phyloP scores from a whole-genome alignment of 2,329 filamentous ascomycete species.

The Beauveria sp. region DNA sequence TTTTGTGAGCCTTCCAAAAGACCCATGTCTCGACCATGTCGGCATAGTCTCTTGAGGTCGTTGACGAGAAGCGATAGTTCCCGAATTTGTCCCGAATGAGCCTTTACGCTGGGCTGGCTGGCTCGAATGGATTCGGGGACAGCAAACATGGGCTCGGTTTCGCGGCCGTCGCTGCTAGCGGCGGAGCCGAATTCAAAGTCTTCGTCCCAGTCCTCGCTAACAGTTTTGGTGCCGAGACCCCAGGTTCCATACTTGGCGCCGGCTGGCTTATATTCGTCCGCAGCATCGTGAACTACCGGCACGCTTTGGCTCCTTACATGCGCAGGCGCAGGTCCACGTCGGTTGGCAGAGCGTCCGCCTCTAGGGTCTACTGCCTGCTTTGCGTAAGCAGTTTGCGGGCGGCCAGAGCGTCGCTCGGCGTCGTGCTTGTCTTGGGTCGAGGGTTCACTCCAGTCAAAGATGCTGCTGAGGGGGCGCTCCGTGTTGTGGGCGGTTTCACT shows the following conservation, averaged over 20 bases:
- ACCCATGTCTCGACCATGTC: slow-evolving; percentile 60
- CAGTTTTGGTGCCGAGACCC: slow-evolving; percentile 70
- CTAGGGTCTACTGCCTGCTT: slow-evolving; percentile 66
- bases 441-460: slow-evolving; percentile 75
- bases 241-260: slow-evolving; percentile 71
- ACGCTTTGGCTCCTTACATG: slow-evolving; percentile 79
- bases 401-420: slow-evolving; percentile 47
- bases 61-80: slow-evolving; percentile 77
- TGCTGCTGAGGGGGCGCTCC: slow-evolving; percentile 55
- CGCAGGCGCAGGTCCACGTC: slow-evolving; percentile 59
- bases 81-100: slow-evolving; percentile 75
- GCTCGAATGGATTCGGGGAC: slow-evolving; percentile 72
- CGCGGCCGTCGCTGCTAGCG: slow-evolving; percentile 28
- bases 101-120: slow-evolving; percentile 72
- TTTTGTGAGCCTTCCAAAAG: slow-evolving; percentile 54
- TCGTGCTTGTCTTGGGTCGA: slow-evolving; percentile 54
- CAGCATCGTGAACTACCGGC: slow-evolving; percentile 59
- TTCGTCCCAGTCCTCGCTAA: slow-evolving; percentile 83
- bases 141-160: slow-evolving; percentile 26
- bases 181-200: slow-evolving; percentile 69
- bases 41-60: slow-evolving; percentile 69
- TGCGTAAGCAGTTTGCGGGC: slow-evolving; percentile 68
- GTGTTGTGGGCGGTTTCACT: slow-evolving; percentile 15
- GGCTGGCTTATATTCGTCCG: slow-evolving; percentile 46
- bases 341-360: slow-evolving; percentile 59